Evolutionary conservation across 371 early-diverging fungal genomes (phyloP).

Genomic region (Rhizopus microsporus): DNA sequence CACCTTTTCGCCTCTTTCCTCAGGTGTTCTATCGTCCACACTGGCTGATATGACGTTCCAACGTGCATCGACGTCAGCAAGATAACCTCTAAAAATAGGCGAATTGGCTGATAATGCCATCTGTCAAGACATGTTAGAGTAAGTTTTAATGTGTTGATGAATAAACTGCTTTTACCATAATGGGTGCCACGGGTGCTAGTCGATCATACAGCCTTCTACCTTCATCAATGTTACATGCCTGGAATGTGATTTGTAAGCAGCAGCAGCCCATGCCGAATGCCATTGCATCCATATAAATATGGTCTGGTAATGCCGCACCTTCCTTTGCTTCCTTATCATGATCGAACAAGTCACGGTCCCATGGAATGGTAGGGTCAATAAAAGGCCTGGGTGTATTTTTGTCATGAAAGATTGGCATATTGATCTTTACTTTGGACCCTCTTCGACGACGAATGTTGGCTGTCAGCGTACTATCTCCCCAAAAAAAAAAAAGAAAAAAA

Average conservation of each 20-base stretch:
- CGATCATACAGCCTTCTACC: slow-evolving; percentile 96
- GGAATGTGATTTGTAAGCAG: slow-evolving; percentile 99
- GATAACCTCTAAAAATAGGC: slow-evolving; percentile 93
- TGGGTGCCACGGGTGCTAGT: slow-evolving; percentile 90
- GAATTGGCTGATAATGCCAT: slow-evolving; percentile 95
- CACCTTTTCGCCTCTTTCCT: slow-evolving; percentile 90
- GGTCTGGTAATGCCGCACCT: slow-evolving; percentile 84
- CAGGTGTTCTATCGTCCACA: slow-evolving; percentile 95
- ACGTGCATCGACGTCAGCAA: slow-evolving; percentile 96
- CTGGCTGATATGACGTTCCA: slow-evolving; percentile 97
- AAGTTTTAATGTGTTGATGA: neutral
- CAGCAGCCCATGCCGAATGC: slow-evolving; percentile 99
- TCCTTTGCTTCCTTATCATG: slow-evolving; percentile 67
- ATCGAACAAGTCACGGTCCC: slow-evolving; percentile 57
- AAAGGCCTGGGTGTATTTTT: slow-evolving; percentile 88
- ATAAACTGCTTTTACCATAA: slow-evolving; percentile 64
- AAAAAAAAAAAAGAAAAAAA: neutral
- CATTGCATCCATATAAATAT: slow-evolving; percentile 99
- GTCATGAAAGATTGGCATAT: slow-evolving; percentile 84
- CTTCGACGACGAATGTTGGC: slow-evolving; percentile 94
- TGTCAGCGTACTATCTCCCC: slow-evolving; percentile 75
- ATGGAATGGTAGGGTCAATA: slow-evolving; percentile 83
- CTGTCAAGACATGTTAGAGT: slow-evolving; percentile 14
- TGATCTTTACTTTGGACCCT: slow-evolving; percentile 90
- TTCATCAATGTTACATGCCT: slow-evolving; percentile 94